A percentile compares a stretch with the other conserved stretches of the same genome.
These are phyloP conservation scores for Sarocladium strictum DNA, from an alignment of 2,329 filamentous ascomycete species.

Conservation along the genomic window DNA sequence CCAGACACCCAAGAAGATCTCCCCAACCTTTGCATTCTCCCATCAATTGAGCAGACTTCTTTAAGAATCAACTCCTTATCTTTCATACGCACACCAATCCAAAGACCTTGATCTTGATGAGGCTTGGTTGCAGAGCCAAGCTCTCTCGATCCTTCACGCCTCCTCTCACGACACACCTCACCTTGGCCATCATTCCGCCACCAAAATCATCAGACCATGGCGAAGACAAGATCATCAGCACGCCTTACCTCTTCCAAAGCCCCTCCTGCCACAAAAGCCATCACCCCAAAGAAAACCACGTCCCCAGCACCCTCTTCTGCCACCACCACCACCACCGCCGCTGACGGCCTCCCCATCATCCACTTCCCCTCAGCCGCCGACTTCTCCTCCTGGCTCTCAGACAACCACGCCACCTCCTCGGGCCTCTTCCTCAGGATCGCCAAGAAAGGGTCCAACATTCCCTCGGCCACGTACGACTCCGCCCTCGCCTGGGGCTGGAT, in stretches of 20 bases:
- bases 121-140: no score
- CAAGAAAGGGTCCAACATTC: slow-evolving; percentile 38
- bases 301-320: neutral
- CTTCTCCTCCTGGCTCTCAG: slow-evolving; percentile 34
- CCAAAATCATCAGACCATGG: neutral
- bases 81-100: no score
- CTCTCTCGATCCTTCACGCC: neutral
- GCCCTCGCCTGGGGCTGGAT: slow-evolving; percentile 60
- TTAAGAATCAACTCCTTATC: no score
- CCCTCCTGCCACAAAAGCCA: no score
- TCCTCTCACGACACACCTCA: neutral
- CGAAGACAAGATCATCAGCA: neutral
- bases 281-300: neutral
- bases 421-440: slow-evolving; percentile 43
- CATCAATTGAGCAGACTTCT: no score
- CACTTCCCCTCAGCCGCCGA: slow-evolving; percentile 21
- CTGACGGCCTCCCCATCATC: slow-evolving; percentile 1
- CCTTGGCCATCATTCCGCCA: neutral
- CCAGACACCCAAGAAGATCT: neutral
- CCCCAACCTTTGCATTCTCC: neutral
- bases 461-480: slow-evolving; percentile 41
- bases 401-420: slow-evolving; percentile 22
- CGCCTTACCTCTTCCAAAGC: neutral
- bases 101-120: no score
- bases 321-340: neutral